Percentiles rank a stretch among this genome's conserved stretches.
phyloP scores from a whole-genome alignment of 192 early-diverging fungal species.

The Backusella sp. region DNA sequence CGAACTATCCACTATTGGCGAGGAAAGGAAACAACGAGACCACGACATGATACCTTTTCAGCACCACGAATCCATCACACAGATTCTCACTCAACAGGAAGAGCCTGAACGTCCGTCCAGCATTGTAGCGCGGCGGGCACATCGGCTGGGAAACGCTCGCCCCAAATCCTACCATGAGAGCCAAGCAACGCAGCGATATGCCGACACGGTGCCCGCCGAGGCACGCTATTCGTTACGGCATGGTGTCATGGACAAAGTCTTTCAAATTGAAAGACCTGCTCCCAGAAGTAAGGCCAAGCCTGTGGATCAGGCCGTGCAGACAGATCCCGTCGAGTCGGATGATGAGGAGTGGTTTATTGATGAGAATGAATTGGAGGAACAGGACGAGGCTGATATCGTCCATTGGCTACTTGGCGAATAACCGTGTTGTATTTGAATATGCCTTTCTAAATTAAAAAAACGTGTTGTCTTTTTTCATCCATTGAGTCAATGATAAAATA shows the following conservation, averaged over 20 bases:
- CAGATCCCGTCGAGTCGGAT: background rate
- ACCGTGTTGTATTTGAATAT: too few relatives aligned
- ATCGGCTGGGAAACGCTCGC: slow-evolving; percentile 10
- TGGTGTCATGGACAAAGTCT: slow-evolving; percentile 31
- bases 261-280: slow-evolving; percentile 13
- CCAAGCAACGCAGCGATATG: background rate
- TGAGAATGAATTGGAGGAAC: slow-evolving; percentile 37
- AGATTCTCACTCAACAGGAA: background rate
- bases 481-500: too few relatives aligned
- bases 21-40: background rate
- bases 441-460: too few relatives aligned
- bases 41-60: background rate
- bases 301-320: slow-evolving; percentile 8
- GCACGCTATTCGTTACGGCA: background rate
- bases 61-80: background rate
- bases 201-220: background rate
- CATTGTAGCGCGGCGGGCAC: slow-evolving; percentile 33
- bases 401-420: slow-evolving; percentile 41
- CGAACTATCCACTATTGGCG: slow-evolving; percentile 14
- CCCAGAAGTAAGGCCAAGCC: background rate
- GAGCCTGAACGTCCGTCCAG: slow-evolving; percentile 32
- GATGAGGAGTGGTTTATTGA: slow-evolving; percentile 44
- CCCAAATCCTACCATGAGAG: slow-evolving; percentile 22
- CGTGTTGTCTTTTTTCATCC: too few relatives aligned
- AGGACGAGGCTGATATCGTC: slow-evolving; percentile 31